Evolutionary conservation across 1,139 yeast genomes (phyloP).

Genomic region (Debaryomyces coudertii): DNA sequence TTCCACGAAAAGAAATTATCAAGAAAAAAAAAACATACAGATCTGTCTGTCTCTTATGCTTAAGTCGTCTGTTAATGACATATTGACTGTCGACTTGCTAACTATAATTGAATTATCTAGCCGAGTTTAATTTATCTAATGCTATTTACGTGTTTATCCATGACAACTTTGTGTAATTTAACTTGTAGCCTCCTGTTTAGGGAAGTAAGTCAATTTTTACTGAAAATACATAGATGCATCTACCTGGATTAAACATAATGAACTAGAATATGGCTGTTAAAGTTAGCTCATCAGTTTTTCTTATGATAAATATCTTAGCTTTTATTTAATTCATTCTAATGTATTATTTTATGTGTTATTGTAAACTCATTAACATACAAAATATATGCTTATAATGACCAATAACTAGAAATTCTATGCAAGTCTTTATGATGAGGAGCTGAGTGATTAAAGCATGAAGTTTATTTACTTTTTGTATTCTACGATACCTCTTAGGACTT

Average conservation of each 20-base stretch:
- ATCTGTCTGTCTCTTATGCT: slow-evolving; percentile 42
- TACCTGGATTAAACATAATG: background rate
- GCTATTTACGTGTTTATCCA: slow-evolving; percentile 10
- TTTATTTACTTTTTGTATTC: slow-evolving; percentile 37
- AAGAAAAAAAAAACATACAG: slow-evolving; percentile 17
- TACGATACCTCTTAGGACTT: slow-evolving; percentile 64
- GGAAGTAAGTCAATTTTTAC: slow-evolving; percentile 12
- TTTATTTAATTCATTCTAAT: too few relatives aligned
- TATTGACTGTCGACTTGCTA: slow-evolving; percentile 9
- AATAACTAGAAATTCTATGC: too few relatives aligned
- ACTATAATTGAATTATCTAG: background rate
- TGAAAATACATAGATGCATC: background rate
- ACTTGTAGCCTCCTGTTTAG: slow-evolving; percentile 18
- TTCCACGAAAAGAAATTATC: background rate
- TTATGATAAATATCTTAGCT: too few relatives aligned
- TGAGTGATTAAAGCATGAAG: too few relatives aligned
- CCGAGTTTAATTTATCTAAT: background rate
- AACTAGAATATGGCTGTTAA: background rate
- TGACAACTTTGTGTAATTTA: slow-evolving; percentile 3
- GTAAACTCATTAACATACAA: too few relatives aligned
- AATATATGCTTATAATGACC: too few relatives aligned
- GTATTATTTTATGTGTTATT: too few relatives aligned
- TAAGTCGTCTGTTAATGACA: slow-evolving; percentile 23
- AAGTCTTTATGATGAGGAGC: too few relatives aligned
- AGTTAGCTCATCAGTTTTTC: too few relatives aligned